Evolutionary conservation across 2,329 filamentous ascomycete species (phyloP).

Genomic region (Verruconis gallopava): DNA sequence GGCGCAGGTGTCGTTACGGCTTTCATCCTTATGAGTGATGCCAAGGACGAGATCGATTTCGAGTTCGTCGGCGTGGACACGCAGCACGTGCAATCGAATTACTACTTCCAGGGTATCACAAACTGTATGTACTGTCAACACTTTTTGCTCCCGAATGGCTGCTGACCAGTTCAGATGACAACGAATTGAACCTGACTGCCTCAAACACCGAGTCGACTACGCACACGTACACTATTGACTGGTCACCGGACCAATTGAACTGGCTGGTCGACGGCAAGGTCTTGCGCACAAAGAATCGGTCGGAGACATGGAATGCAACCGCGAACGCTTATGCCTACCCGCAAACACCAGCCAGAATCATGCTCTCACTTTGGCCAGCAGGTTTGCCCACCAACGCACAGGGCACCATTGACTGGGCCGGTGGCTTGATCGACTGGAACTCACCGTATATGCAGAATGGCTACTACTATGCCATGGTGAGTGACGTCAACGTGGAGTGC

Average conservation of each 20-base stretch:
- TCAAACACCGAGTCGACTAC: conserved; percentile 62
- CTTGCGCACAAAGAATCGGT: conserved; percentile 59
- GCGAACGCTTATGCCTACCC: conserved; percentile 74
- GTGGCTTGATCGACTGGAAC: conserved; percentile 81
- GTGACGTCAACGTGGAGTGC: conserved; percentile 71
- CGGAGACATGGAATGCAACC: conserved; percentile 76
- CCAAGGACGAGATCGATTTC: conserved; percentile 97
- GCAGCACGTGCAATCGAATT: conserved; percentile 76
- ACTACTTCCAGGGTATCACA: conserved; percentile 88
- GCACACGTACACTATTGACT: conserved; percentile 88
- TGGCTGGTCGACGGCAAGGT: conserved; percentile 79
- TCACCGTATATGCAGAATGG: conserved; percentile 68
- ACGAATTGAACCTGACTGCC: conserved; percentile 57
- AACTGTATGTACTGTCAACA: conserved; percentile 52
- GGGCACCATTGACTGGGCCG: conserved; percentile 85
- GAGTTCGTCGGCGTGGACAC: conserved; percentile 83
- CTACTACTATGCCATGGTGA: conserved; percentile 78
- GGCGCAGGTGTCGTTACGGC: conserved; percentile 88
- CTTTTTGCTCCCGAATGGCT: neutral
- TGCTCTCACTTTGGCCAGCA: conserved; percentile 93
- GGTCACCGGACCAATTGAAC: conserved; percentile 73
- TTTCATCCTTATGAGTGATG: conserved; percentile 89
- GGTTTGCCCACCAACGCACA: conserved; percentile 64
- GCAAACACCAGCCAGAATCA: conserved; percentile 79
- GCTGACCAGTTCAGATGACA: conserved; percentile 45